phyloP scores from a whole-genome alignment of 352 stramenopile species.

The Phytophthora niederhauseri region DNA sequence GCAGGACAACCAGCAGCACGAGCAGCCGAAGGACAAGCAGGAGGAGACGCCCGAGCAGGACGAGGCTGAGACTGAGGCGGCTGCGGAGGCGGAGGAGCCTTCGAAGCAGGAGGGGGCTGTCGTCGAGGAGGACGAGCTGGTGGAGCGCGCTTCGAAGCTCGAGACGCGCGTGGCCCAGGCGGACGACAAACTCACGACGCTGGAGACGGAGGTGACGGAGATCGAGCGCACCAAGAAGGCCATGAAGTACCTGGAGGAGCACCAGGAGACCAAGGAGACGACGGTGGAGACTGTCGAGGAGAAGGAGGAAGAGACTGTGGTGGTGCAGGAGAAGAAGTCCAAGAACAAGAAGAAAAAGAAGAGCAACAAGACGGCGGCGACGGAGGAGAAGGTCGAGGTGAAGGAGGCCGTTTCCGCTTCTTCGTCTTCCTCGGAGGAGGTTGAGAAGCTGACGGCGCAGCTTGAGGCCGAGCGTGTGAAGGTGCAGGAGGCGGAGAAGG shows the following conservation, averaged over 20 bases:
- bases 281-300: constrained; percentile 23
- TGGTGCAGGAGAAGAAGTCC: constrained; percentile 13
- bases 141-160: constrained; percentile 17
- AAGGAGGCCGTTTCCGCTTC: constrained; percentile 6
- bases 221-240: constrained; percentile 47
- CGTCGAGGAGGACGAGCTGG: constrained; percentile 26
- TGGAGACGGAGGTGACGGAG: constrained; percentile 46
- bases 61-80: constrained; percentile 16
- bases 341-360: constrained; percentile 28
- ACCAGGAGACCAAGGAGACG: constrained; percentile 25
- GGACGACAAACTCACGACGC: constrained; percentile 29
- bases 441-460: constrained; percentile 21
- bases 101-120: constrained; percentile 10
- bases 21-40: not conserved
- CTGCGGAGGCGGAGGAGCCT: constrained; percentile 22
- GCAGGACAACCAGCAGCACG: constrained; percentile 32
- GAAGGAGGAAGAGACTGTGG: constrained; percentile 34
- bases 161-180: constrained; percentile 30
- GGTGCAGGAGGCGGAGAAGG: constrained; percentile 13
- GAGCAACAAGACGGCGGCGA: constrained; percentile 8
- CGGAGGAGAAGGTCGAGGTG: constrained; percentile 9
- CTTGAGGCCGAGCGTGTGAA: constrained; percentile 32
- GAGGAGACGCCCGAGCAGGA: constrained; percentile 17
- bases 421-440: not conserved
- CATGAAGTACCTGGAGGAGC: constrained; percentile 34